Evolutionary conservation across 441 rosid genomes (phyloP).

Genomic region (Croton laevigatus): DNA sequence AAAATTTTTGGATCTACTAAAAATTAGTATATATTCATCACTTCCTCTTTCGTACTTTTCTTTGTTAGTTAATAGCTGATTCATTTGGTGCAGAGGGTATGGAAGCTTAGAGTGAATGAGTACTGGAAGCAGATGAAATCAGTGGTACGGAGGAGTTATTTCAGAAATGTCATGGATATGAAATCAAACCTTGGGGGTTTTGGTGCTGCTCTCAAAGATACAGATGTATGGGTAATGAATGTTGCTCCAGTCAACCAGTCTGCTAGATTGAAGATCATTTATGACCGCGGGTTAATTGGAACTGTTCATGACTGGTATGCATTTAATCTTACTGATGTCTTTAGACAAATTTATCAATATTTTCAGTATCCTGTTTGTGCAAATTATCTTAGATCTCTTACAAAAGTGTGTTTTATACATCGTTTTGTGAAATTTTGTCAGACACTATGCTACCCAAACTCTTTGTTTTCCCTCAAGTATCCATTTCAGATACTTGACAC

Average conservation of each 20-base stretch:
- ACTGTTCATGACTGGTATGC: constrained; percentile 89
- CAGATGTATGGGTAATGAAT: constrained; percentile 93
- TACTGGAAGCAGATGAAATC: constrained; percentile 91
- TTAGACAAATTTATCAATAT: background rate
- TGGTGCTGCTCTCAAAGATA: constrained; percentile 74
- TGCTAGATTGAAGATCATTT: constrained; percentile 70
- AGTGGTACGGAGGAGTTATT: constrained; percentile 54
- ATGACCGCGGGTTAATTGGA: constrained; percentile 91
- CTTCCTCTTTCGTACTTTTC: background rate
- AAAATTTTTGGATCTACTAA: background rate
- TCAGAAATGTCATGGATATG: constrained; percentile 98
- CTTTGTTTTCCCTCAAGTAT: no score
- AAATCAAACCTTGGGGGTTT: constrained; percentile 87
- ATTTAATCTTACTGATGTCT: background rate
- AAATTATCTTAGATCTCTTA: background rate
- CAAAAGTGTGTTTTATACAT: background rate
- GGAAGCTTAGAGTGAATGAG: constrained; percentile 76
- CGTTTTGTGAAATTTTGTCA: no score
- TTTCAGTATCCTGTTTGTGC: background rate
- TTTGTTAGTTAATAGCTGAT: background rate
- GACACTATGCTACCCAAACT: background rate
- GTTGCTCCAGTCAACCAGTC: constrained; percentile 67
- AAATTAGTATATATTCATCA: background rate
- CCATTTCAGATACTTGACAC: no score
- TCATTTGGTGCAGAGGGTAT: constrained; percentile 54